phyloP scores from a whole-genome alignment of 345 rosid species.

The Pugionium cornutum region DNA sequence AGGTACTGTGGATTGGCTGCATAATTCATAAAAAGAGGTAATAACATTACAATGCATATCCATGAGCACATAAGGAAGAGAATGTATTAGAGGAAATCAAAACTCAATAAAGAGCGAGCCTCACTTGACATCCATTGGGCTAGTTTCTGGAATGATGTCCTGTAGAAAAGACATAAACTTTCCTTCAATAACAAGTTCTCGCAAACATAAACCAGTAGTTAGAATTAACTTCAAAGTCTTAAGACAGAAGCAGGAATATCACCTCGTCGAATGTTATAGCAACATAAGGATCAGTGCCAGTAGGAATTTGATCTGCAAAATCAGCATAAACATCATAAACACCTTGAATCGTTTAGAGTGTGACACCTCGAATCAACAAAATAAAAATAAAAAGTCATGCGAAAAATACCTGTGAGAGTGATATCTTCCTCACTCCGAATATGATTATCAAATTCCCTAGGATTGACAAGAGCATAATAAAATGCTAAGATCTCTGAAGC shows the following conservation, averaged over 20 bases:
- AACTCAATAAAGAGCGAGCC: constrained; percentile 31
- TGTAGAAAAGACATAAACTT: constrained; percentile 33
- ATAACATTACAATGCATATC: constrained; percentile 7
- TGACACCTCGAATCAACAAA: neutral
- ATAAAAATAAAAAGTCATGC: neutral
- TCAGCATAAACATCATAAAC: constrained; percentile 6
- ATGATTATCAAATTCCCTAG: constrained; percentile 60
- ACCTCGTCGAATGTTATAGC: constrained; percentile 76
- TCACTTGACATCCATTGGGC: constrained; percentile 51
- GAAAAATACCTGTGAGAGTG: constrained; percentile 57
- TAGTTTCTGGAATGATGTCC: constrained; percentile 48
- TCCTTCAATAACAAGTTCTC: constrained; percentile 4
- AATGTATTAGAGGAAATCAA: neutral
- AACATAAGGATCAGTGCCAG: constrained; percentile 60
- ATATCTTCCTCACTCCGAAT: constrained; percentile 61
- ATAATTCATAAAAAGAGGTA: constrained; percentile 26
- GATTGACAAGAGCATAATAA: constrained; percentile 1
- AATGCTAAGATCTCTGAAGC: neutral
- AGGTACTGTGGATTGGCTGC: constrained; percentile 36
- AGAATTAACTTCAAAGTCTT: constrained; percentile 1
- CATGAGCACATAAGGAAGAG: neutral
- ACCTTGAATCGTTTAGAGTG: neutral
- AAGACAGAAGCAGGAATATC: neutral
- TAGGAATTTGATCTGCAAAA: constrained; percentile 66
- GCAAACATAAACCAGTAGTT: neutral